phyloP scores from a whole-genome alignment of 2,329 filamentous ascomycete species.

The Cyphellophora attinorum region DNA sequence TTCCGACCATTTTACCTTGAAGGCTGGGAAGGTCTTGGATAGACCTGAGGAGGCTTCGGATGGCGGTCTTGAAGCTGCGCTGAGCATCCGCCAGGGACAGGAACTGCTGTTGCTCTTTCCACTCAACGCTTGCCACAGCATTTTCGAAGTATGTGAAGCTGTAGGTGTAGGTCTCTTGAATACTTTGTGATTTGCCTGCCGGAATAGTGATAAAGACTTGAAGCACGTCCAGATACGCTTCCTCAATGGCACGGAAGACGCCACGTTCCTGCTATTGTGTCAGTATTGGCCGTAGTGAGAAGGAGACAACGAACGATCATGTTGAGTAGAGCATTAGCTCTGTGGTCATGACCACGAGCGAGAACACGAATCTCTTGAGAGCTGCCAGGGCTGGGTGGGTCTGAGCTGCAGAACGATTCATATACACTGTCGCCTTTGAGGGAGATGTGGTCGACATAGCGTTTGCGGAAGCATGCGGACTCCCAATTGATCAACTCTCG shows the following conservation, averaged over 20 bases:
- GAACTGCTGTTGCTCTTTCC: constrained; percentile 21
- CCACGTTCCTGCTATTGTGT: constrained; percentile 36
- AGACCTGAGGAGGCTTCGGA: constrained; percentile 30
- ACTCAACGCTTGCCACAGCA: constrained; percentile 22
- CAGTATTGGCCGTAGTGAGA: constrained; percentile 8
- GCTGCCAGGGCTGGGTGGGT: neutral
- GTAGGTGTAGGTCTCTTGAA: constrained; percentile 43
- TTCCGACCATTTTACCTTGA: constrained; percentile 35
- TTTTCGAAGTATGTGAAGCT: constrained; percentile 33
- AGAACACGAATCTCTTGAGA: constrained; percentile 31
- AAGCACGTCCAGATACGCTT: constrained; percentile 33
- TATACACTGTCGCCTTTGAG: constrained; percentile 20
- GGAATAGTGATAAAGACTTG: constrained; percentile 37
- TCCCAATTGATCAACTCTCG: constrained; percentile 14
- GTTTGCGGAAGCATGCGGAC: constrained; percentile 10
- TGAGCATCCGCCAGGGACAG: constrained; percentile 27
- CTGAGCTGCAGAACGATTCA: constrained; percentile 7
- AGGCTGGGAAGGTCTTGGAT: constrained; percentile 30
- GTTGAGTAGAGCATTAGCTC: constrained; percentile 35
- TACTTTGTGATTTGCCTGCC: constrained; percentile 24
- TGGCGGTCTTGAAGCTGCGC: constrained; percentile 31
- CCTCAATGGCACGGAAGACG: constrained; percentile 36
- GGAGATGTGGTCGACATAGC: constrained; percentile 13
- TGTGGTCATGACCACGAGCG: constrained; percentile 27
- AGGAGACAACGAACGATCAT: constrained; percentile 30